Base-by-base conservation (phyloP, 257 asterid species). In the Cynanchum wilfordii region DNA sequence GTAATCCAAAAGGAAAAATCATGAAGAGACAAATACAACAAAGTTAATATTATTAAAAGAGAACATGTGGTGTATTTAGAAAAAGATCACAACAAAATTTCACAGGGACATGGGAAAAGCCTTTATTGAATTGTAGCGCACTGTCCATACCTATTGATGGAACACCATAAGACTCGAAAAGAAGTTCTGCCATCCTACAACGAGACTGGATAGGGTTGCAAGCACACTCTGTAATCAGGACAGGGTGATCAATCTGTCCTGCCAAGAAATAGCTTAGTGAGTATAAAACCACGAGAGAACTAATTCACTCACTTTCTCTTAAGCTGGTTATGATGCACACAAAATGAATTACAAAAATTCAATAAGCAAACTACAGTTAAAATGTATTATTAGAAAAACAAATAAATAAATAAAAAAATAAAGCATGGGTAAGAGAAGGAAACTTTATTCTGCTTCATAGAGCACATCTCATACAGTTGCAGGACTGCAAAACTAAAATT, bases 121-220 rank as follows among this genome's bases (percentile, higher is more conserved):
- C 69, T 62, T 64, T 25, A 49, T 52, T 44, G 44, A 75, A 73
- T 50, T 13, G 52, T 51, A 27, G 52, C n/a, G 20, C 30, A 57
- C 9, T 63, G 65, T 59, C 16, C 73, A 59, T 79, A 94, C 99
- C 99, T 82, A 94, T 79, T 77, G 99, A 89, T 55, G 99, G 95
- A 76, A 91, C 97, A 83, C 97, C 99, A 81, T 94, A 94, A 40
- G 99, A 79, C 87, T 94, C 99, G 66, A 94, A 94, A 73, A 94
- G 97, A 69, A 94, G 95, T 81, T 94, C 99, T 5, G 98, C 97
- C 98, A 94, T 91, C 86, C 91, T 89, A 77, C 95, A 83, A 50
- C 99, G 99, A 78, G 98, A 91, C 71, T 94, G 99, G 66, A 90
- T 82, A 19, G 99, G 99, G 79, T 94, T 94, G 88, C 97, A 91